Evolutionary conservation across 768 basidiomycete species (phyloP).

Genomic region (Mycena galericulata): DNA sequence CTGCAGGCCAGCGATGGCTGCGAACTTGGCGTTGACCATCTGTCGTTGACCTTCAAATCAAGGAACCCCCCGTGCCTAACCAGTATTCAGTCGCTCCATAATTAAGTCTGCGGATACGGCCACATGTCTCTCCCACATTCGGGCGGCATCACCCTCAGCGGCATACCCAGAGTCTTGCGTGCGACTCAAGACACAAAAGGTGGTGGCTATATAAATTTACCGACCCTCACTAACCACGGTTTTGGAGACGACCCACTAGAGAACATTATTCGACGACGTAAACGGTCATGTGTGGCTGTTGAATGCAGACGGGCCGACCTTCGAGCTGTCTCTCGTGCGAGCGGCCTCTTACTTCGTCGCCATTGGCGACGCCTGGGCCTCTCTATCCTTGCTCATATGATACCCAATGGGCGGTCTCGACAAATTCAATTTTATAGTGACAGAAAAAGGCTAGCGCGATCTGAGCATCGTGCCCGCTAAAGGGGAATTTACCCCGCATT

Average conservation of each 20-base stretch:
- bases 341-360: not conserved
- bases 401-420: not conserved
- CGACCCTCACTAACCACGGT: slow-evolving; percentile 27
- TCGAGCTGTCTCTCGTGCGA: slow-evolving; percentile 32
- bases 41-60: too few relatives aligned
- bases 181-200: slow-evolving; percentile 25
- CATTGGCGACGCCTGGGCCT: not conserved
- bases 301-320: slow-evolving; percentile 17
- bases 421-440: not conserved
- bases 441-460: not conserved
- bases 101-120: slow-evolving; percentile 15
- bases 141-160: not conserved
- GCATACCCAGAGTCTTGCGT: slow-evolving; percentile 14
- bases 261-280: slow-evolving; percentile 16
- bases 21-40: too few relatives aligned
- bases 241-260: not conserved
- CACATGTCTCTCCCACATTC: slow-evolving; percentile 27
- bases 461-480: slow-evolving; percentile 20
- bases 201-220: slow-evolving; percentile 22
- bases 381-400: not conserved
- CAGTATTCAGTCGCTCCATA: slow-evolving; percentile 16
- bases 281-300: slow-evolving; percentile 25
- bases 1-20: too few relatives aligned
- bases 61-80: not conserved
- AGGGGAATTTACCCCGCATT: slow-evolving; percentile 33